phyloP scores from a whole-genome alignment of 1,139 yeast species.

The Pichia sp. region DNA sequence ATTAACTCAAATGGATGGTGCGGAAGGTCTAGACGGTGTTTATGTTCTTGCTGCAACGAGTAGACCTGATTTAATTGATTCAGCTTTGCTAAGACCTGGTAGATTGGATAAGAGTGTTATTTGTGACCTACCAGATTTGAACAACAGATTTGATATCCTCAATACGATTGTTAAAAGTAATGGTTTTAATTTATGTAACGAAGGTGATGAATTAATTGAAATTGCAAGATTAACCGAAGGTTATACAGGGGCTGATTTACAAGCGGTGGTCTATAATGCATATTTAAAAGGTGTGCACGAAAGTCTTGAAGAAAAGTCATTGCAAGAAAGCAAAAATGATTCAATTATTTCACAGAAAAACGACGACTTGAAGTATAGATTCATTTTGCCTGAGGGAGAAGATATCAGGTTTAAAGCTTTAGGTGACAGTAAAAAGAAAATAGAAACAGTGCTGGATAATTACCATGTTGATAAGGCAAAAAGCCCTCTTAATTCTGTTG shows the following conservation, averaged over 20 bases:
- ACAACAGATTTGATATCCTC: constrained; percentile 72
- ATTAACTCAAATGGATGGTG: constrained; percentile 99
- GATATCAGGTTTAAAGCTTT: constrained; percentile 3
- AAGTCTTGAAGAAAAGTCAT: constrained; percentile 40
- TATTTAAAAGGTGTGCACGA: constrained; percentile 87
- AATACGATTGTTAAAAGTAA: constrained; percentile 48
- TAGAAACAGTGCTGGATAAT: constrained; percentile 1
- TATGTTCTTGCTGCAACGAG: constrained; percentile 95
- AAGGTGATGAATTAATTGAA: constrained; percentile 42
- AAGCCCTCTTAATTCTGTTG: background rate
- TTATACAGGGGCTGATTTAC: constrained; percentile 92
- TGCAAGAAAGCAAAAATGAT: constrained; percentile 20
- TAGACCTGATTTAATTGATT: constrained; percentile 90
- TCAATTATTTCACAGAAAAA: constrained; percentile 23
- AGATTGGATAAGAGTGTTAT: constrained; percentile 87
- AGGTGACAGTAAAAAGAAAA: constrained; percentile 14
- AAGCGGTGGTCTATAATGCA: constrained; percentile 88
- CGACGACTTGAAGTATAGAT: background rate
- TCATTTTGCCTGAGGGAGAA: background rate
- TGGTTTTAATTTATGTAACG: constrained; percentile 42
- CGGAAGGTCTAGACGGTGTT: constrained; percentile 95
- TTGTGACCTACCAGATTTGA: constrained; percentile 75
- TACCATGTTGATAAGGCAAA: background rate
- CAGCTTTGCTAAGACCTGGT: constrained; percentile 93
- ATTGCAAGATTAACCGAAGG: constrained; percentile 65